Conservation (phyloP, 805 yeast genomes). For the Kodamaea kaohsiungensis region DNA sequence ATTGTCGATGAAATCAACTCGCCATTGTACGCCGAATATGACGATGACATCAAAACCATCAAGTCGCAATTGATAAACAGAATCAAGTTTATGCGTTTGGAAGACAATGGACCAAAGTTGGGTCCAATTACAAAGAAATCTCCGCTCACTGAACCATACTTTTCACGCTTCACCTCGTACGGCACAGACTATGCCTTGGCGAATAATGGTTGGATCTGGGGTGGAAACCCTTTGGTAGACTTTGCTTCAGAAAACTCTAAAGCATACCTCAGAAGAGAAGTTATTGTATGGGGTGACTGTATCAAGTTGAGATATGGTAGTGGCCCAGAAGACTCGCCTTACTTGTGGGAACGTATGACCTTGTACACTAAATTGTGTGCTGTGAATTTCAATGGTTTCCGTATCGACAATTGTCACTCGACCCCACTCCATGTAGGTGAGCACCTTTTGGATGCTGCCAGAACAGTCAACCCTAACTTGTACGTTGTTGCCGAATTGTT, state of each 20-base stretch:
- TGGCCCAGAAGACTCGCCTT: slow-evolving; percentile 79
- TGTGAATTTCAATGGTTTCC: slow-evolving; percentile 74
- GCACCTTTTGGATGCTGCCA: slow-evolving; percentile 81
- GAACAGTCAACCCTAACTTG: slow-evolving; percentile 78
- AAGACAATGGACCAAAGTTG: slow-evolving; percentile 75
- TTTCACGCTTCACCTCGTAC: slow-evolving; percentile 62
- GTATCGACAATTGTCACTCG: slow-evolving; percentile 95
- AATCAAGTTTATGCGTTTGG: slow-evolving; percentile 73
- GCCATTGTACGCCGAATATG: slow-evolving; percentile 70
- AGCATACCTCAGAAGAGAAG: slow-evolving; percentile 87
- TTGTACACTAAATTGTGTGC: slow-evolving; percentile 75
- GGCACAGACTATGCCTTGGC: slow-evolving; percentile 75
- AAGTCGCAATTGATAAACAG: slow-evolving; percentile 73
- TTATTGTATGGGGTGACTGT: slow-evolving; percentile 97
- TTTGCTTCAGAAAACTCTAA: slow-evolving; percentile 81
- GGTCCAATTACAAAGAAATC: slow-evolving; percentile 55
- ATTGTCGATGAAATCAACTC: slow-evolving; percentile 78
- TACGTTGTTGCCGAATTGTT: slow-evolving; percentile 94
- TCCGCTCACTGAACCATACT: slow-evolving; percentile 85
- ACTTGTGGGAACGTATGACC: slow-evolving; percentile 85
- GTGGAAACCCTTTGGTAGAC: slow-evolving; percentile 89
- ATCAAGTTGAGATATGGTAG: slow-evolving; percentile 87
- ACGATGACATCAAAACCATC: slow-evolving; percentile 67
- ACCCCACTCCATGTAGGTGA: slow-evolving; percentile 97
- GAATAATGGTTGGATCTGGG: slow-evolving; percentile 99